These are phyloP conservation scores for Chytriomyces sp. DNA, from an alignment of 192 early-diverging fungal species.

Conservation along the genomic window DNA sequence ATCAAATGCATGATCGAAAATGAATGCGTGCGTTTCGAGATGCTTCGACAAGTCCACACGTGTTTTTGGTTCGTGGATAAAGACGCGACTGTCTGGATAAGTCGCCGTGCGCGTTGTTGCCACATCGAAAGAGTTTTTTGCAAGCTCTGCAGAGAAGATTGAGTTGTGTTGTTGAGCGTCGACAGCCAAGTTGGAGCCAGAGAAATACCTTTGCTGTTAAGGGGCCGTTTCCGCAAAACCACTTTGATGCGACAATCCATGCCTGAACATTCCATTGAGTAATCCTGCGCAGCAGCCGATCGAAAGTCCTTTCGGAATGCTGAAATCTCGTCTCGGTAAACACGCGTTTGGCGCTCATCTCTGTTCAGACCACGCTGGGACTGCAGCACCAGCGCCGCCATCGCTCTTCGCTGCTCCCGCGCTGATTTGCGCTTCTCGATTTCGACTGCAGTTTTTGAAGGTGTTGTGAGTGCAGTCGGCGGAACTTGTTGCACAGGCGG, in stretches of 20 bases:
- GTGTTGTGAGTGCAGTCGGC: slow-evolving; percentile 15
- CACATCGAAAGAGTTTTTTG: slow-evolving; percentile 40
- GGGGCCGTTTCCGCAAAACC: slow-evolving; percentile 86
- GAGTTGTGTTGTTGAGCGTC: slow-evolving; percentile 5
- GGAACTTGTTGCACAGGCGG: neutral
- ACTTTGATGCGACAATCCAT: slow-evolving; percentile 68
- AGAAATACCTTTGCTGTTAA: slow-evolving; percentile 69
- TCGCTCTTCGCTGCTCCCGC: slow-evolving; percentile 30
- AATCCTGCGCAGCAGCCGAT: neutral
- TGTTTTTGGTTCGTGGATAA: slow-evolving; percentile 54
- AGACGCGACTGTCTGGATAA: slow-evolving; percentile 45
- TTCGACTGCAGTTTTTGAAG: slow-evolving; percentile 39
- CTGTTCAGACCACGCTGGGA: slow-evolving; percentile 7
- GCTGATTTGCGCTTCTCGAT: slow-evolving; percentile 33
- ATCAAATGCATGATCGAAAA: slow-evolving; percentile 90
- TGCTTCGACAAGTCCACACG: slow-evolving; percentile 80
- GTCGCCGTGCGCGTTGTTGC: slow-evolving; percentile 38
- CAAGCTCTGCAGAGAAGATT: slow-evolving; percentile 11
- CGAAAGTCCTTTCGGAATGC: slow-evolving; percentile 22
- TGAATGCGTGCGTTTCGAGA: slow-evolving; percentile 83
- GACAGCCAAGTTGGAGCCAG: too few species aligned
- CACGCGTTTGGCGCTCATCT: slow-evolving; percentile 15
- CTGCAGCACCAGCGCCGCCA: slow-evolving; percentile 13
- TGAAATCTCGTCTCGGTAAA: slow-evolving; percentile 32
- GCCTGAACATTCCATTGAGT: neutral